These are phyloP conservation scores for Alternaria atra DNA, from an alignment of 2,329 filamentous ascomycete genomes.

Conservation along the genomic window DNA sequence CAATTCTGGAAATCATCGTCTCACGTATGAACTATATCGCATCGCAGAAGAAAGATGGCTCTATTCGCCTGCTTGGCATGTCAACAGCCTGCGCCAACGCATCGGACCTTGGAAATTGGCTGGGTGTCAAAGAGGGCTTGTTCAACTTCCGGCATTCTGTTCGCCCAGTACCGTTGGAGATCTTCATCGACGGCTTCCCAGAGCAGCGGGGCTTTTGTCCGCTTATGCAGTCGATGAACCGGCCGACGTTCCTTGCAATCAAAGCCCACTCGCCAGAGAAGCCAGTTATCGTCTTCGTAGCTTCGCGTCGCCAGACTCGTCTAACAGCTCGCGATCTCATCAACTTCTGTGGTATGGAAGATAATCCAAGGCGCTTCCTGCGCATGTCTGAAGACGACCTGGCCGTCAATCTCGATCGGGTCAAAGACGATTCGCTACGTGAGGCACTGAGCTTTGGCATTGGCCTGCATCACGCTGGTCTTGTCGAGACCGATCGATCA, in stretches of 20 bases:
- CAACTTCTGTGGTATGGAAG: conserved; percentile 98
- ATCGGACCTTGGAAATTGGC: conserved; percentile 91
- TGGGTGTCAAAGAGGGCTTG: conserved; percentile 91
- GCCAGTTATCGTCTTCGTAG: conserved; percentile 97
- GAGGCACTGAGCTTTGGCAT: conserved; percentile 98
- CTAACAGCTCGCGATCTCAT: conserved; percentile 96
- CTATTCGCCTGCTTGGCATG: conserved; percentile 95
- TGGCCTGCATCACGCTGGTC: conserved; percentile 93
- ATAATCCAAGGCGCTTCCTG: conserved; percentile 92
- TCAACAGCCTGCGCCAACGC: conserved; percentile 98
- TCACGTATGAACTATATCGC: conserved; percentile 98
- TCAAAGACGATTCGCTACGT: conserved; percentile 90
- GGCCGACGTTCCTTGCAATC: conserved; percentile 94
- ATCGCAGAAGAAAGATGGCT: conserved; percentile 82
- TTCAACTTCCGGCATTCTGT: conserved; percentile 99
- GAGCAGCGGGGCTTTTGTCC: conserved; percentile 95
- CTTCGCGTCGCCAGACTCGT: conserved; percentile 91
- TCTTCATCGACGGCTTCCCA: conserved; percentile 97
- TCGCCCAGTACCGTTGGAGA: conserved; percentile 91
- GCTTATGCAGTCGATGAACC: conserved; percentile 99
- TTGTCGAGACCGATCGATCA: conserved; percentile 92
- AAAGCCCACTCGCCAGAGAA: conserved; percentile 96
- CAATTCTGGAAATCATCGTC: conserved; percentile 97
- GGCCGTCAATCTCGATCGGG: conserved; percentile 82
- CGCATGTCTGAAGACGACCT: conserved; percentile 95